These are phyloP conservation scores for Zopfia rhizophila DNA, from an alignment of 2,329 filamentous ascomycete species.

Conservation along the genomic window DNA sequence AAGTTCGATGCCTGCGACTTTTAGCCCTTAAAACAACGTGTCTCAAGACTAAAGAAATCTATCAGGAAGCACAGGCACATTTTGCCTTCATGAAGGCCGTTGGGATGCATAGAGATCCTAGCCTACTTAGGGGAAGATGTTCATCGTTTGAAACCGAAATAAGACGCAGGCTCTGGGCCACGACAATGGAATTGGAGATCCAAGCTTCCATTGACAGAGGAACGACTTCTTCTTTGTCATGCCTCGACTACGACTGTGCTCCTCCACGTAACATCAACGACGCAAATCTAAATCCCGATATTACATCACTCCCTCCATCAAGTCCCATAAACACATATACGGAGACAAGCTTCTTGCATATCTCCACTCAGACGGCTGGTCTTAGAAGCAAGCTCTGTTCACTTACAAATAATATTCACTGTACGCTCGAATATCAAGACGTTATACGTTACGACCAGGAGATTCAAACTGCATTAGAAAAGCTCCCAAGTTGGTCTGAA, in stretches of 20 bases:
- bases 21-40: slow-evolving; percentile 60
- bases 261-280: slow-evolving; percentile 62
- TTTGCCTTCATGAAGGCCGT: slow-evolving; percentile 61
- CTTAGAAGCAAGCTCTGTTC: slow-evolving; percentile 24
- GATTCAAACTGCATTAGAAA: slow-evolving; percentile 16
- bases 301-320: slow-evolving; percentile 22
- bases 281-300: slow-evolving; percentile 49
- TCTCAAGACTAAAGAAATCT: slow-evolving; percentile 50
- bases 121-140: slow-evolving; percentile 40
- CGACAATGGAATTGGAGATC: slow-evolving; percentile 64
- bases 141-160: slow-evolving; percentile 59
- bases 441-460: slow-evolving; percentile 25
- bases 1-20: slow-evolving; percentile 60
- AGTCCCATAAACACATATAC: slow-evolving; percentile 28
- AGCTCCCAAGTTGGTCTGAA: slow-evolving; percentile 25
- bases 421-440: slow-evolving; percentile 19
- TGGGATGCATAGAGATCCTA: slow-evolving; percentile 62
- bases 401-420: slow-evolving; percentile 18
- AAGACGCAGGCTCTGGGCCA: slow-evolving; percentile 65
- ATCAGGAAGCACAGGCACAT: slow-evolving; percentile 31
- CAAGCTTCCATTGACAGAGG: slow-evolving; percentile 65
- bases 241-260: slow-evolving; percentile 58
- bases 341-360: slow-evolving; percentile 30
- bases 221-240: slow-evolving; percentile 54
- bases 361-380: slow-evolving; percentile 13